These are phyloP conservation scores for Blastobotrys proliferans DNA, from an alignment of 1,139 yeast genomes.

Conservation along the genomic window DNA sequence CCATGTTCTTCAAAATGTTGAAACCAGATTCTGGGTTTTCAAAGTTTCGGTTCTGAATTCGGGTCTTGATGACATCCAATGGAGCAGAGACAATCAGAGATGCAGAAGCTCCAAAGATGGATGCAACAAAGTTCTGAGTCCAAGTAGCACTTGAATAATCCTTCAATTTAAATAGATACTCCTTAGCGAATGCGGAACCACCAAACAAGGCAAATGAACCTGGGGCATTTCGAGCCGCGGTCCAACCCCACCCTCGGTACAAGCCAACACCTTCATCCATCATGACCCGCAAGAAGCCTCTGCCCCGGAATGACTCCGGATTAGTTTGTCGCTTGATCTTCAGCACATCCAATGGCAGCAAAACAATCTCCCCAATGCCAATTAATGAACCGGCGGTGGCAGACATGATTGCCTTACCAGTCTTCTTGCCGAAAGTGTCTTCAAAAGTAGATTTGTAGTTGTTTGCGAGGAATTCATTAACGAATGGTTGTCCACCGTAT, in stretches of 20 bases:
- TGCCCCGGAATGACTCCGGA: constrained; percentile 96
- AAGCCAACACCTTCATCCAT: constrained; percentile 89
- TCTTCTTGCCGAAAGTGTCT: constrained; percentile 78
- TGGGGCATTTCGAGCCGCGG: constrained; percentile 99
- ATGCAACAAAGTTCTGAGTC: constrained; percentile 90
- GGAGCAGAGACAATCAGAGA: constrained; percentile 97
- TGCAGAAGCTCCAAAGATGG: constrained; percentile 97
- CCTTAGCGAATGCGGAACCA: constrained; percentile 98
- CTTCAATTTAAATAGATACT: constrained; percentile 77
- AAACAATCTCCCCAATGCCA: constrained; percentile 96
- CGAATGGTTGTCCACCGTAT: constrained; percentile 99
- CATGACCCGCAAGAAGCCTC: constrained; percentile 85
- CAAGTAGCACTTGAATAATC: constrained; percentile 93
- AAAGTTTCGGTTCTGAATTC: constrained; percentile 94
- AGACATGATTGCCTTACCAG: constrained; percentile 92
- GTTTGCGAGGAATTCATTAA: constrained; percentile 80
- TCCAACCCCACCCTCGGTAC: constrained; percentile 99
- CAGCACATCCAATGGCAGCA: constrained; percentile 91
- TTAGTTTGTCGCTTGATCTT: constrained; percentile 98
- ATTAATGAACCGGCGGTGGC: constrained; percentile 97
- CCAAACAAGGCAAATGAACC: constrained; percentile 98
- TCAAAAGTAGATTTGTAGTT: constrained; percentile 73
- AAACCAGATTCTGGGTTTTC: constrained; percentile 95
- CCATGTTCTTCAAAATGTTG: constrained; percentile 88
- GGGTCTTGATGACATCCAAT: constrained; percentile 94